These are phyloP conservation scores for Nannochloris sp. DNA, from an alignment of 139 green algal genomes.

Conservation along the genomic window DNA sequence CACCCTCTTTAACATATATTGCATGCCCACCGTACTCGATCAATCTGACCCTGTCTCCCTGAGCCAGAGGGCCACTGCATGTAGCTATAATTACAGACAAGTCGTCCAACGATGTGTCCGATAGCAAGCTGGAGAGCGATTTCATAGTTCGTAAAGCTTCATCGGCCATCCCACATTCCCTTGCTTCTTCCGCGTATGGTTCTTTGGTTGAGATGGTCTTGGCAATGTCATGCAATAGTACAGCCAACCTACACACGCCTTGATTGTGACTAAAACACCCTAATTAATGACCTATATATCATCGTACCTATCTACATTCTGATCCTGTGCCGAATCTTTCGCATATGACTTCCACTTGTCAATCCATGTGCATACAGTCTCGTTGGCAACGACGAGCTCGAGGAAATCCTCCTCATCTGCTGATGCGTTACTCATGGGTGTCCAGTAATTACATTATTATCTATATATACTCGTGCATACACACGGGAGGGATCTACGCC, in stretches of 20 bases:
- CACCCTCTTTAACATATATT: conserved; percentile 50
- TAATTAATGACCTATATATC: too few relatives aligned
- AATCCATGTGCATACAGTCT: conserved; percentile 36
- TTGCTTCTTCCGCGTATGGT: conserved; percentile 21
- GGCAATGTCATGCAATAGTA: conserved; percentile 4
- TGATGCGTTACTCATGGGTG: too few relatives aligned
- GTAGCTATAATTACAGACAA: conserved; percentile 27
- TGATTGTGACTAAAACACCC: too few relatives aligned
- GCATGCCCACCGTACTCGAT: conserved; percentile 34
- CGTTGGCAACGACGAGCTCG: conserved; percentile 49
- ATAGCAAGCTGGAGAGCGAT: neutral
- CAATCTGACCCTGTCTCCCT: conserved; percentile 26
- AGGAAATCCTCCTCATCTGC: conserved; percentile 44
- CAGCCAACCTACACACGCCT: neutral
- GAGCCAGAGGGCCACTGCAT: conserved; percentile 52
- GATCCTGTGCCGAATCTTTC: too few relatives aligned
- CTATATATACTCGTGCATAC: neutral
- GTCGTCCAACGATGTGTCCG: neutral
- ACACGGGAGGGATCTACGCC: neutral
- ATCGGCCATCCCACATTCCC: neutral
- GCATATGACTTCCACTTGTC: neutral
- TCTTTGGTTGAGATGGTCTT: conserved; percentile 7
- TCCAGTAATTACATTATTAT: too few relatives aligned
- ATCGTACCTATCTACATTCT: too few relatives aligned
- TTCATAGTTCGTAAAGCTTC: neutral